A percentile compares a stretch with the other conserved stretches of the same genome.
Conservation (phyloP, 768 basidiomycete species). For the Leucocoprinus sp. region DNA sequence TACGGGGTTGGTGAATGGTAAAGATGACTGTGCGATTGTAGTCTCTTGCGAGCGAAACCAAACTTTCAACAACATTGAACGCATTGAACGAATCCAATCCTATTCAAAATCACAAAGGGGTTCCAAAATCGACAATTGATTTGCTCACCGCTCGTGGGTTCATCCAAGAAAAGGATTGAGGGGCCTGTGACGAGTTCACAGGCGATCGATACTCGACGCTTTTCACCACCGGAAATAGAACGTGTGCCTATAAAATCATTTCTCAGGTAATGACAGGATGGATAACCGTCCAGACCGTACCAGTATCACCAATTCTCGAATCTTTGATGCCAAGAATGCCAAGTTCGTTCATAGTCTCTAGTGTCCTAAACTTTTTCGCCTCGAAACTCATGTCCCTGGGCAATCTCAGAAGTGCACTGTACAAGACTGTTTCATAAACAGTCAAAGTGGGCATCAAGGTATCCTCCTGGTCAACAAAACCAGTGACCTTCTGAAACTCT, state of each 20-base stretch:
- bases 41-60: constrained; percentile 75
- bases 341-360: constrained; percentile 95
- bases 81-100: constrained; percentile 95
- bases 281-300: constrained; percentile 31
- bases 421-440: constrained; percentile 95
- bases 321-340: constrained; percentile 90
- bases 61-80: constrained; percentile 84
- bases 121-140: background rate
- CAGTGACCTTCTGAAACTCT: constrained; percentile 79
- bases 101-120: constrained; percentile 19
- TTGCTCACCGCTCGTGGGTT: constrained; percentile 84
- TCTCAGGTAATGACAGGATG: background rate
- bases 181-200: constrained; percentile 98
- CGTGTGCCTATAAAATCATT: constrained; percentile 49
- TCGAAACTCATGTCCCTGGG: constrained; percentile 92
- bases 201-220: constrained; percentile 92
- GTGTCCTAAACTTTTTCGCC: constrained; percentile 89
- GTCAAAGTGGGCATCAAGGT: constrained; percentile 95
- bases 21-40: constrained; percentile 95
- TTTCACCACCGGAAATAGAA: constrained; percentile 96
- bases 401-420: constrained; percentile 82
- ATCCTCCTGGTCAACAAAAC: constrained; percentile 98
- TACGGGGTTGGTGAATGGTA: constrained; percentile 97
- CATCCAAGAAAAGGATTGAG: constrained; percentile 92
- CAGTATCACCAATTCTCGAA: constrained; percentile 80